Evolutionary conservation across 1,139 yeast genomes (phyloP).

Genomic region (Geotrichum phurueaensis): DNA sequence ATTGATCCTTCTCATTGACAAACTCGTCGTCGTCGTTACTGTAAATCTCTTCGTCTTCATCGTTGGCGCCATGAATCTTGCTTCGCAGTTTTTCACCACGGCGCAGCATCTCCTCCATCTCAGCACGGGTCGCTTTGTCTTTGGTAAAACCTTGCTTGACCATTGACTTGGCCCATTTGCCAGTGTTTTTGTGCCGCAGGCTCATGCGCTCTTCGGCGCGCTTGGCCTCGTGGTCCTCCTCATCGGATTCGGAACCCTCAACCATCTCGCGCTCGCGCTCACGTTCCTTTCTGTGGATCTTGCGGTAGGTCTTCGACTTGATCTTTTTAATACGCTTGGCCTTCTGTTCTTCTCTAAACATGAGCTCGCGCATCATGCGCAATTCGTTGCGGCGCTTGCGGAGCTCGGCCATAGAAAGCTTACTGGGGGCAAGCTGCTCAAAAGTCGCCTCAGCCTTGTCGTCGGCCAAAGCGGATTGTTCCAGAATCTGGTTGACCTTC

Average conservation of each 20-base stretch:
- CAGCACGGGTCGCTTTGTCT: constrained; percentile 76
- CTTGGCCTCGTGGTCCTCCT: constrained; percentile 60
- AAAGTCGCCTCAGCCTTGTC: constrained; percentile 74
- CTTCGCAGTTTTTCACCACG: constrained; percentile 74
- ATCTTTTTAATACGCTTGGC: constrained; percentile 89
- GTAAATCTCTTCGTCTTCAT: constrained; percentile 39
- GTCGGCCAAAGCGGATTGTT: constrained; percentile 61
- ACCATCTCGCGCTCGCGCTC: constrained; percentile 62
- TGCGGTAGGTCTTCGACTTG: constrained; percentile 83
- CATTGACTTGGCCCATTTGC: constrained; percentile 86
- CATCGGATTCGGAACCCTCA: constrained; percentile 38
- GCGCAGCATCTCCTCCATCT: constrained; percentile 88
- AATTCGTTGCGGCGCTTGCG: constrained; percentile 72
- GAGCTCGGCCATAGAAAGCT: constrained; percentile 75
- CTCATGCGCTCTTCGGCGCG: constrained; percentile 93
- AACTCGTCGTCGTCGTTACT: constrained; percentile 25
- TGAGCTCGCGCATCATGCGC: constrained; percentile 86
- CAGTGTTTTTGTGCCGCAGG: constrained; percentile 76
- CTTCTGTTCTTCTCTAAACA: constrained; percentile 91
- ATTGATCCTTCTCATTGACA: constrained; percentile 26
- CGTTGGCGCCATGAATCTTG: constrained; percentile 65
- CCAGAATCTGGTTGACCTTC: constrained; percentile 56
- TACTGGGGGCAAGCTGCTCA: constrained; percentile 74
- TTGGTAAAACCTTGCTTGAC: constrained; percentile 84
- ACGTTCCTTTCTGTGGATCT: constrained; percentile 80